Evolutionary conservation across 23 red algal genomes (phyloP).

Genomic region (Gracilaria gracilis): DNA sequence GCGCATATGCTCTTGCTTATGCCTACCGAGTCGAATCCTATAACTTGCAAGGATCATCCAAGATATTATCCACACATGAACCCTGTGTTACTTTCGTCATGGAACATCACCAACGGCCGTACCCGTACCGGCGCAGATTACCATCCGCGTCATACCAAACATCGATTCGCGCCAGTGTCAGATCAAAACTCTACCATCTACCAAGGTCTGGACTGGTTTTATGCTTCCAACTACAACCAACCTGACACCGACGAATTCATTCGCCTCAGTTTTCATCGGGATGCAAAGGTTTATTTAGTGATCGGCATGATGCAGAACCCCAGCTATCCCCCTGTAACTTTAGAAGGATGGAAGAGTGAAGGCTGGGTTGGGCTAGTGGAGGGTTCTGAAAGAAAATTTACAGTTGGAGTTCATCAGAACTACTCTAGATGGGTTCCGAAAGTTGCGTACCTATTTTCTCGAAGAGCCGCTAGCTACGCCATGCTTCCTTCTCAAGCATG

Average conservation of each 20-base stretch:
- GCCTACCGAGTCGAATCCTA: not conserved
- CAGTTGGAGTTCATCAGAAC: constrained; percentile 44
- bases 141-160: not conserved
- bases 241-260: constrained; percentile 9
- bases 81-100: constrained; percentile 27
- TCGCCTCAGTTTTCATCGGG: constrained; percentile 32
- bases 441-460: constrained; percentile 34
- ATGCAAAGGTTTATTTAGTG: constrained; percentile 20
- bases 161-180: constrained; percentile 8
- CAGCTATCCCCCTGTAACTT: not conserved
- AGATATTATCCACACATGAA: not conserved
- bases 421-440: constrained; percentile 28
- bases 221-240: not conserved
- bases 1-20: not conserved
- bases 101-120: not conserved
- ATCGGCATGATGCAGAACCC: not conserved
- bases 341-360: constrained; percentile 31
- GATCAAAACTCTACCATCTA: not conserved
- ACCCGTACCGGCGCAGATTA: not conserved
- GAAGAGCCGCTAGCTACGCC: not conserved
- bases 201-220: constrained; percentile 41
- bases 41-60: constrained; percentile 27
- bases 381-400: not conserved
- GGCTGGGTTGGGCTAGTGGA: constrained; percentile 37
- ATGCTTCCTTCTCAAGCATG: constrained; percentile 28